A percentile compares a stretch with the other conserved stretches of the same genome.
These are phyloP conservation scores for Coleophoma crateriformis DNA, from an alignment of 2,329 filamentous ascomycete species.

Conservation along the genomic window DNA sequence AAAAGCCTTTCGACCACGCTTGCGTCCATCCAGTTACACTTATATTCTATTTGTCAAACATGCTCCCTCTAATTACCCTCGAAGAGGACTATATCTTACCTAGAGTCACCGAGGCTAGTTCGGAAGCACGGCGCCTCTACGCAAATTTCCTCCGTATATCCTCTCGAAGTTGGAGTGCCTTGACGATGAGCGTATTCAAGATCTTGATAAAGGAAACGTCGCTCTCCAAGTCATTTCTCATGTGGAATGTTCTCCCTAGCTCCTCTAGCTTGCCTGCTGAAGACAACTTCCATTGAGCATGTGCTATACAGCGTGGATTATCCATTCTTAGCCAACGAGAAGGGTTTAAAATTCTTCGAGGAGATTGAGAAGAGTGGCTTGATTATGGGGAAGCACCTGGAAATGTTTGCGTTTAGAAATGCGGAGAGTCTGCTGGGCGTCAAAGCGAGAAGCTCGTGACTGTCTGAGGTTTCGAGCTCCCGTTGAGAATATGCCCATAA, in stretches of 20 bases:
- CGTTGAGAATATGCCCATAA: no score
- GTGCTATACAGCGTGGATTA: slow-evolving; percentile 54
- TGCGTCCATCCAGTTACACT: no score
- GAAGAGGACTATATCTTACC: slow-evolving; percentile 32
- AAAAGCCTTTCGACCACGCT: no score
- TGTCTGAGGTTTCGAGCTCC: no score
- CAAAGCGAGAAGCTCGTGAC: no score
- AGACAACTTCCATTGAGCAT: slow-evolving; percentile 40
- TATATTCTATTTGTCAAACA: neutral
- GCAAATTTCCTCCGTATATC: slow-evolving; percentile 22
- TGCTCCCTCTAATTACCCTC: slow-evolving; percentile 30
- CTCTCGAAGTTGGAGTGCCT: slow-evolving; percentile 13
- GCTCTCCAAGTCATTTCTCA: slow-evolving; percentile 26
- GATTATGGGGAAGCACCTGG: slow-evolving; percentile 41
- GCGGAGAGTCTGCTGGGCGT: slow-evolving; percentile 38
- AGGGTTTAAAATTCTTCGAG: slow-evolving; percentile 40
- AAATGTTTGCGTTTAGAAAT: slow-evolving; percentile 43
- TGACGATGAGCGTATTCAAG: slow-evolving; percentile 15
- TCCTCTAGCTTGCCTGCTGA: slow-evolving; percentile 37
- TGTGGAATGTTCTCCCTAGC: slow-evolving; percentile 43
- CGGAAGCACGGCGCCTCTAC: slow-evolving; percentile 8
- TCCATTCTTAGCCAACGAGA: slow-evolving; percentile 45
- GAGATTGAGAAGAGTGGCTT: slow-evolving; percentile 43
- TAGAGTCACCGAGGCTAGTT: slow-evolving; percentile 4
- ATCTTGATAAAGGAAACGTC: slow-evolving; percentile 19